A percentile compares a stretch with the other conserved stretches of the same genome.
Conservation (phyloP, 2,329 filamentous ascomycete genomes). For the Rasamsonia emersonii region DNA sequence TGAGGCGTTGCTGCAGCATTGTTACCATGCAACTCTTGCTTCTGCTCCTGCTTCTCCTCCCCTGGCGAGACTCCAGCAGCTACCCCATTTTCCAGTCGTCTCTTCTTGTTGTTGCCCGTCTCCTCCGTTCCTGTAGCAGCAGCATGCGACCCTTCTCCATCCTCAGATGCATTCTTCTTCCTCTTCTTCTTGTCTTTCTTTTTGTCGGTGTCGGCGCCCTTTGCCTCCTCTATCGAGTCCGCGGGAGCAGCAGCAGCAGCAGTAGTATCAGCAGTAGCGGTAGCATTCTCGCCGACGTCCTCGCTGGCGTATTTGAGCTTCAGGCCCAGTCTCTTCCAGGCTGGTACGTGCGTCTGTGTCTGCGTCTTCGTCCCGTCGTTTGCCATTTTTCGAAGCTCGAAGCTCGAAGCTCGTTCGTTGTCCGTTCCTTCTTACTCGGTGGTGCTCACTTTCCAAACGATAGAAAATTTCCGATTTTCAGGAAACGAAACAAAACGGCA, state of each 20-base stretch:
- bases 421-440: no score
- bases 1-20: no score
- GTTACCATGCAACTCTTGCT: constrained; percentile 15
- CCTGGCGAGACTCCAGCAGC: neutral
- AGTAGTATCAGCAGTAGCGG: no score
- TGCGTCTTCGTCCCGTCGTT: neutral
- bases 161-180: constrained; percentile 8
- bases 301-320: constrained; percentile 45
- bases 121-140: constrained; percentile 1
- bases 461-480: no score
- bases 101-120: constrained; percentile 11
- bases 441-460: no score
- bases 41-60: constrained; percentile 2
- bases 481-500: no score
- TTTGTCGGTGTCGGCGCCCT: constrained; percentile 3
- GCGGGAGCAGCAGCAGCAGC: no score
- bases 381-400: neutral
- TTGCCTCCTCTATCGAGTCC: constrained; percentile 17
- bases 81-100: constrained; percentile 6
- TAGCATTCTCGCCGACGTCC: no score
- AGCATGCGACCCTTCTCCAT: constrained; percentile 4
- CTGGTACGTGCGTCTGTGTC: constrained; percentile 33
- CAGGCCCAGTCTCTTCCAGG: constrained; percentile 54
- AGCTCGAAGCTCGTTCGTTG: no score
- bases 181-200: constrained; percentile 12